These are phyloP conservation scores for Aureobasidium sp. DNA, from an alignment of 2,329 filamentous ascomycete genomes.

Conservation along the genomic window DNA sequence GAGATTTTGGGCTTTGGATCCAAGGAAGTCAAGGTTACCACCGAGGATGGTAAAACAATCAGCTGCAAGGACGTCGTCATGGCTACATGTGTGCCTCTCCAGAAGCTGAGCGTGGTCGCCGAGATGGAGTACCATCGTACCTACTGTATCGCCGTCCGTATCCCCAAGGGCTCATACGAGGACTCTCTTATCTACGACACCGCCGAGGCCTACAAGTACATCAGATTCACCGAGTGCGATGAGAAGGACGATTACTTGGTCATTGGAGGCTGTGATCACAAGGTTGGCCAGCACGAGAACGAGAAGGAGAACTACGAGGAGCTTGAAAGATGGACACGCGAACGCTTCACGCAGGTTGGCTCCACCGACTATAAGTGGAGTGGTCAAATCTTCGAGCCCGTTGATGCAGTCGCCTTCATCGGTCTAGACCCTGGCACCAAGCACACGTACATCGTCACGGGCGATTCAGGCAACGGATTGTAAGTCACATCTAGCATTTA, in stretches of 20 bases:
- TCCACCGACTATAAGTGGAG: slow-evolving; percentile 51
- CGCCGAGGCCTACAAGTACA: slow-evolving; percentile 50
- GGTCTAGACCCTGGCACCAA: slow-evolving; percentile 48
- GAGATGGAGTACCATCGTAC: slow-evolving; percentile 49
- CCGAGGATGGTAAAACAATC: slow-evolving; percentile 41
- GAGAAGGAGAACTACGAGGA: slow-evolving; percentile 40
- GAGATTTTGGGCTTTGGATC: slow-evolving; percentile 39
- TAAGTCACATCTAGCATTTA: too few species aligned
- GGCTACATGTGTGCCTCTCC: slow-evolving; percentile 50
- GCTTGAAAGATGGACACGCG: slow-evolving; percentile 47
- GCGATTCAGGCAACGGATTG: slow-evolving; percentile 52
- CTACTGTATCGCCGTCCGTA: slow-evolving; percentile 50
- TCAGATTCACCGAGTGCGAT: slow-evolving; percentile 48
- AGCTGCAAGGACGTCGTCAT: slow-evolving; percentile 45
- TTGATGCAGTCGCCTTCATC: slow-evolving; percentile 50
- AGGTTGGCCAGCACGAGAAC: slow-evolving; percentile 48
- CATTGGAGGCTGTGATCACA: slow-evolving; percentile 52
- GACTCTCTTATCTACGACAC: slow-evolving; percentile 52
- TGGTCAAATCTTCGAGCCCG: slow-evolving; percentile 51
- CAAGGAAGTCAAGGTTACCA: slow-evolving; percentile 43
- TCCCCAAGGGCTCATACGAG: slow-evolving; percentile 47
- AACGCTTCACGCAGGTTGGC: slow-evolving; percentile 46
- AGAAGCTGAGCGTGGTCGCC: slow-evolving; percentile 48
- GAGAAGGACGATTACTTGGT: slow-evolving; percentile 49
- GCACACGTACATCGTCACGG: slow-evolving; percentile 49